These are phyloP conservation scores for Suhomyces tanzawaensis DNA, from an alignment of 805 yeast species.

Conservation along the genomic window DNA sequence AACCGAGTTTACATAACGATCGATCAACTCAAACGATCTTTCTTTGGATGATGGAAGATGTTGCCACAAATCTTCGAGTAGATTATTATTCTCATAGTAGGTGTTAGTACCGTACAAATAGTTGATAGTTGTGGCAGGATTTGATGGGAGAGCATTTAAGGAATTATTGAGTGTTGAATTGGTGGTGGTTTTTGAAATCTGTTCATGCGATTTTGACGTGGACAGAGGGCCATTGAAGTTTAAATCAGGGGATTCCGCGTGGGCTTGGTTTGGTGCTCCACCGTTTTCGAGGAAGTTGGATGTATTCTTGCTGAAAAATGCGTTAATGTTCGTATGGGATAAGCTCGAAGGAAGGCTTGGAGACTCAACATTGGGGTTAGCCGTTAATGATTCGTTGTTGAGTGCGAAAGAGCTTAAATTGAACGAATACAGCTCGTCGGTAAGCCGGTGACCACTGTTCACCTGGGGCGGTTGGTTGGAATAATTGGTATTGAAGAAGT, in stretches of 20 bases:
- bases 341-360: background rate
- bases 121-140: constrained; percentile 33
- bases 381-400: constrained; percentile 16
- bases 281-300: constrained; percentile 16
- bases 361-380: background rate
- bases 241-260: background rate
- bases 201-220: no score
- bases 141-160: constrained; percentile 29
- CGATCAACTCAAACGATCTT: constrained; percentile 46
- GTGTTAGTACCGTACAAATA: constrained; percentile 40
- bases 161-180: constrained; percentile 20
- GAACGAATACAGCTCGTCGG: constrained; percentile 33
- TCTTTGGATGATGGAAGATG: constrained; percentile 45
- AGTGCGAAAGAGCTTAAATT: constrained; percentile 35
- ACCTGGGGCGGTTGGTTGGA: constrained; percentile 9
- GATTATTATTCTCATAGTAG: constrained; percentile 32
- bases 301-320: constrained; percentile 11
- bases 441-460: background rate
- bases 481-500: constrained; percentile 31
- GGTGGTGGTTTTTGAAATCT: constrained; percentile 1
- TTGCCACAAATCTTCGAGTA: constrained; percentile 36
- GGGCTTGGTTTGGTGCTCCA: constrained; percentile 1
- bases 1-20: constrained; percentile 50
- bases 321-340: constrained; percentile 8
- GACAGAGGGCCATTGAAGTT: background rate